Evolutionary conservation across 768 basidiomycete species (phyloP).

Genomic region (Mycena floridula): DNA sequence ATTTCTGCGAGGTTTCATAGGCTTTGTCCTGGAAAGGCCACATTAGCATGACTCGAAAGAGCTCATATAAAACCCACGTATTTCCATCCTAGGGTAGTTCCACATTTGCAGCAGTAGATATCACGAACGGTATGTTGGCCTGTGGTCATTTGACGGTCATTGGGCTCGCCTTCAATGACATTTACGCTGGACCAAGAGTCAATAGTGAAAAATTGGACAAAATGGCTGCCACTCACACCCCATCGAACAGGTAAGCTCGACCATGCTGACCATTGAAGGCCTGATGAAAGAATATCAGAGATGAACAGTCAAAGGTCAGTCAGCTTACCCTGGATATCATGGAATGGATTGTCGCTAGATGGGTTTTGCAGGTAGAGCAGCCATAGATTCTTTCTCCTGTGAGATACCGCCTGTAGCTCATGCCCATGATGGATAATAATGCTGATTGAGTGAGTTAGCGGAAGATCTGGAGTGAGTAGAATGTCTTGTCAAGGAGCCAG

Average conservation of each 20-base stretch:
- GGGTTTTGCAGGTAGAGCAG: constrained; percentile 81
- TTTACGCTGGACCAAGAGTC: constrained; percentile 73
- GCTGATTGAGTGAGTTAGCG: too few species aligned
- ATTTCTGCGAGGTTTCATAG: constrained; percentile 85
- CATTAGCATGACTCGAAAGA: constrained; percentile 5
- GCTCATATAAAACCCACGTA: constrained; percentile 57
- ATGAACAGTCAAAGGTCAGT: background rate
- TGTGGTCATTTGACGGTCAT: constrained; percentile 94
- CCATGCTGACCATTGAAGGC: constrained; percentile 98
- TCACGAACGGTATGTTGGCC: constrained; percentile 95
- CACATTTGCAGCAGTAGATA: constrained; percentile 90
- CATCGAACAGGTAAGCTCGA: constrained; percentile 89
- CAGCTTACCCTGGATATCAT: constrained; percentile 83
- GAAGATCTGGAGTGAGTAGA: too few species aligned
- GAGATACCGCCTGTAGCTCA: constrained; percentile 86
- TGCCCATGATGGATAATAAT: constrained; percentile 72
- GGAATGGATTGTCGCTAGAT: constrained; percentile 85
- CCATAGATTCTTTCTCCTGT: constrained; percentile 83
- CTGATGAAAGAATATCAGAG: constrained; percentile 32
- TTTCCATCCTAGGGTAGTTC: constrained; percentile 91
- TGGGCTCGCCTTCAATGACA: constrained; percentile 81
- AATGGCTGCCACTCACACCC: constrained; percentile 58
- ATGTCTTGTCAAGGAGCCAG: too few species aligned
- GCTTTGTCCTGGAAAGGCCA: constrained; percentile 68
- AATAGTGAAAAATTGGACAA: constrained; percentile 9